Percentiles rank a stretch among this genome's conserved stretches.
These are phyloP conservation scores for Volvox africanus DNA, from an alignment of 139 green algal genomes.

Conservation along the genomic window DNA sequence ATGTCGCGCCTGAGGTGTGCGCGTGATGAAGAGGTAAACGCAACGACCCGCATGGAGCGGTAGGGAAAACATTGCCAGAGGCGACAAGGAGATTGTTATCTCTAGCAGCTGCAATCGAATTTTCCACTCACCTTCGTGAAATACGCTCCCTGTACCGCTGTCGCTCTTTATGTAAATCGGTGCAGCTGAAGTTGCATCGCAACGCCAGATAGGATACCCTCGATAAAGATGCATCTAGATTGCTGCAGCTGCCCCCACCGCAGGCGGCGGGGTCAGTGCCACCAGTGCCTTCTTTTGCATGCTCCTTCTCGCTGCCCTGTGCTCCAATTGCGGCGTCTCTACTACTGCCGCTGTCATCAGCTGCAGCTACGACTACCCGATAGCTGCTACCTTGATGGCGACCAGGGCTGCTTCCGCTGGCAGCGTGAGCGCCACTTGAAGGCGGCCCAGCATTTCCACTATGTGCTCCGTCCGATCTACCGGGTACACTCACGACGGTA, in stretches of 20 bases:
- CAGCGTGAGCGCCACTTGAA: not conserved
- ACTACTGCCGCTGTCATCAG: not conserved
- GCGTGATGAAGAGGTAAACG: too few species aligned
- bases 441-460: not conserved
- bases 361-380: not conserved
- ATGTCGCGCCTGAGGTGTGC: too few species aligned
- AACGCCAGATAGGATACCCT: not conserved
- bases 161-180: conserved; percentile 24
- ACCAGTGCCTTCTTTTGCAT: not conserved
- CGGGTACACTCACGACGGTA: not conserved
- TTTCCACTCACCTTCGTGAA: not conserved
- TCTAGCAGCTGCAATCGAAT: too few species aligned
- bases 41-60: too few species aligned
- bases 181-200: conserved; percentile 39
- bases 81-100: too few species aligned
- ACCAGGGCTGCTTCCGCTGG: not conserved
- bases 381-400: not conserved
- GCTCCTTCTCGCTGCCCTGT: not conserved
- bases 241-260: not conserved
- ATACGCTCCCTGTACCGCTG: conserved; percentile 8
- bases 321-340: not conserved
- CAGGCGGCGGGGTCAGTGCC: too few species aligned
- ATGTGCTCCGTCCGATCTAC: not conserved
- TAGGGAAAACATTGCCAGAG: too few species aligned
- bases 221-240: not conserved